Conservation (phyloP, 805 yeast genomes). For the Candida silvicultrix region DNA sequence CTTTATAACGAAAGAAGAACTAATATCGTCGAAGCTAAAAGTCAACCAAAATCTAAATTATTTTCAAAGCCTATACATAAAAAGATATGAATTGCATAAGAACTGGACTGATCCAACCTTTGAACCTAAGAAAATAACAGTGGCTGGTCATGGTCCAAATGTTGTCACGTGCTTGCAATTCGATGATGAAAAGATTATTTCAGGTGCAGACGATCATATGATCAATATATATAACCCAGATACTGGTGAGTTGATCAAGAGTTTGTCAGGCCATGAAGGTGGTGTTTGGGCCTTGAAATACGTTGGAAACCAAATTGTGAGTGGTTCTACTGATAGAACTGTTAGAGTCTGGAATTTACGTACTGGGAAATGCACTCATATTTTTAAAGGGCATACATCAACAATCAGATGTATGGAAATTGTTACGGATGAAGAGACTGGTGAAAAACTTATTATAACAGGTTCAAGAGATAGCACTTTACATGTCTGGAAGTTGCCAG, state of each 20-base stretch:
- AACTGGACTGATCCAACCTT: slow-evolving; percentile 80
- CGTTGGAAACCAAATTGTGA: slow-evolving; percentile 73
- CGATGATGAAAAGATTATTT: slow-evolving; percentile 83
- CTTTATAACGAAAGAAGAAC: slow-evolving; percentile 42
- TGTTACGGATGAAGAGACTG: slow-evolving; percentile 58
- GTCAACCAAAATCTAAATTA: slow-evolving; percentile 10
- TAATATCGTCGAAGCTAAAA: slow-evolving; percentile 24
- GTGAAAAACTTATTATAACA: slow-evolving; percentile 69
- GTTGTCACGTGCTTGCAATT: slow-evolving; percentile 95
- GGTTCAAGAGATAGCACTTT: slow-evolving; percentile 85
- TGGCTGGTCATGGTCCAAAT: slow-evolving; percentile 65
- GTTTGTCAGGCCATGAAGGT: slow-evolving; percentile 85
- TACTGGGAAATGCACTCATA: slow-evolving; percentile 82
- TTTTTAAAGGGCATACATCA: slow-evolving; percentile 86
- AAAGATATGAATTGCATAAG: slow-evolving; percentile 25
- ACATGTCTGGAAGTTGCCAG: slow-evolving; percentile 80
- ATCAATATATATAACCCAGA: slow-evolving; percentile 76
- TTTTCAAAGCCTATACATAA: slow-evolving; percentile 10
- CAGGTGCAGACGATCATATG: slow-evolving; percentile 85
- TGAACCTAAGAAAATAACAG: slow-evolving; percentile 59
- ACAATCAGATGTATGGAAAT: slow-evolving; percentile 91
- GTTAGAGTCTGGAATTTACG: slow-evolving; percentile 90
- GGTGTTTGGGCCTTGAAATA: slow-evolving; percentile 99
- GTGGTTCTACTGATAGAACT: slow-evolving; percentile 92
- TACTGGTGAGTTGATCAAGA: slow-evolving; percentile 57